Conservation (phyloP, 768 basidiomycete genomes). For the Tricholoma sp. region DNA sequence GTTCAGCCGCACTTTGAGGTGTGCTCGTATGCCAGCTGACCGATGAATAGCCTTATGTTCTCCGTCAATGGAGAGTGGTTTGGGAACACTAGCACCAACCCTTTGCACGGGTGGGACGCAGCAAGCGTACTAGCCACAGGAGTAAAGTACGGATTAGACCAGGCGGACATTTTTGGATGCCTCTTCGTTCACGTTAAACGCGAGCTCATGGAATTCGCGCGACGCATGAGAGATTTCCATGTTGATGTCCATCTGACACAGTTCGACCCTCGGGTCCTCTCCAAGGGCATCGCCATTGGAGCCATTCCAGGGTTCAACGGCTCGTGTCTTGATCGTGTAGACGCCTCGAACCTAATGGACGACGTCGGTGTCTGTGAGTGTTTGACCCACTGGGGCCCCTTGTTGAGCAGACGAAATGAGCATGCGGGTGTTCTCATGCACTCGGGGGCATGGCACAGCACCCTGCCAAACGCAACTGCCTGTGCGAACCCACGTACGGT, state of each 20-base stretch:
- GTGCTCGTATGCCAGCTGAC: neutral
- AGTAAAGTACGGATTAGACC: conserved; percentile 26
- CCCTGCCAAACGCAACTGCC: conserved; percentile 26
- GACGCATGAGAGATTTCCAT: conserved; percentile 29
- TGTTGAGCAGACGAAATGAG: conserved; percentile 29
- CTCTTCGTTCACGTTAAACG: conserved; percentile 42
- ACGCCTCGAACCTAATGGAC: conserved; percentile 32
- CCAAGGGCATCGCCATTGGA: conserved; percentile 34
- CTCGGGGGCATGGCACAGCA: conserved; percentile 32
- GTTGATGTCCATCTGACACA: conserved; percentile 36
- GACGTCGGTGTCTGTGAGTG: conserved; percentile 25
- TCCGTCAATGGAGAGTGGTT: conserved; percentile 41
- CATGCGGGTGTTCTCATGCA: conserved; percentile 33
- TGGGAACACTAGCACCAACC: conserved; percentile 33
- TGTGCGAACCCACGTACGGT: conserved; percentile 27
- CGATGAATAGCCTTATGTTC: conserved; percentile 36
- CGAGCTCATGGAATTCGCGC: conserved; percentile 33
- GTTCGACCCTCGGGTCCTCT: conserved; percentile 37
- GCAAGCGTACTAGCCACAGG: conserved; percentile 35
- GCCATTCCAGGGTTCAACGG: conserved; percentile 31
- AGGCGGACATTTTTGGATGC: conserved; percentile 34
- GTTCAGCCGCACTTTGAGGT: neutral
- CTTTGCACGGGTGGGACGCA: conserved; percentile 47
- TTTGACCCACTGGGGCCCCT: conserved; percentile 31
- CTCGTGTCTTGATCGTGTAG: conserved; percentile 35